Percentiles rank a stretch among this genome's conserved stretches.
Conservation (phyloP, 257 asterid species). For the Solanum verrucosum region DNA sequence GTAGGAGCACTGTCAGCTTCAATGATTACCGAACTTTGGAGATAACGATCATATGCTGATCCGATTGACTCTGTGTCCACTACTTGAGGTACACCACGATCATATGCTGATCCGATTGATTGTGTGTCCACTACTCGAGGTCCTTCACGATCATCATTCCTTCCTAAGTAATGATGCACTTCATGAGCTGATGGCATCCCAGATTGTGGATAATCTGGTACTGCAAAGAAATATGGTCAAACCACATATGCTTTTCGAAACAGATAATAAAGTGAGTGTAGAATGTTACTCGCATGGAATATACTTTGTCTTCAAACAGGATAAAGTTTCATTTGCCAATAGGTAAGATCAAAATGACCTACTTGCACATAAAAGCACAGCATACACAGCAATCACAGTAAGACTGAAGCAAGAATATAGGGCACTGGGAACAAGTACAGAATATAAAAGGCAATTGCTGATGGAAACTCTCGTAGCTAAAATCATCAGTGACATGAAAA, state of each 20-base stretch:
- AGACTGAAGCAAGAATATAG: neutral
- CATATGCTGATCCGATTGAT: conserved; percentile 9
- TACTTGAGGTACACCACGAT: conserved; percentile 17
- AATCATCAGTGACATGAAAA: neutral
- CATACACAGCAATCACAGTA: neutral
- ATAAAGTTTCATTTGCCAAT: neutral
- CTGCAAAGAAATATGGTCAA: neutral
- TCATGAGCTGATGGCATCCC: conserved; percentile 20
- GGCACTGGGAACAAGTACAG: neutral
- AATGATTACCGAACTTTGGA: conserved; percentile 35
- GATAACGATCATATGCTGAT: conserved; percentile 52
- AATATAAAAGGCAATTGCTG: neutral
- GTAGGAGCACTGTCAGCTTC: neutral
- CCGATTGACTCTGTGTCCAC: conserved; percentile 31
- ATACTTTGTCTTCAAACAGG: neutral
- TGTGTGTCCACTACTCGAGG: conserved; percentile 26
- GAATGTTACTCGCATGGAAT: neutral
- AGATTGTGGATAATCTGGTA: conserved; percentile 18
- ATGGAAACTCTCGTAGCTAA: neutral
- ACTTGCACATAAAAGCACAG: neutral
- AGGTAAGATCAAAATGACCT: neutral
- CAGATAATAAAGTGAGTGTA: neutral
- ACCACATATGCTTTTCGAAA: neutral
- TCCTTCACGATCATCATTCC: conserved; percentile 25
- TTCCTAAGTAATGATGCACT: conserved; percentile 13